Evolutionary conservation across 129 eudicot species (phyloP).

Genomic region (Heracleum sosnowskyi): DNA sequence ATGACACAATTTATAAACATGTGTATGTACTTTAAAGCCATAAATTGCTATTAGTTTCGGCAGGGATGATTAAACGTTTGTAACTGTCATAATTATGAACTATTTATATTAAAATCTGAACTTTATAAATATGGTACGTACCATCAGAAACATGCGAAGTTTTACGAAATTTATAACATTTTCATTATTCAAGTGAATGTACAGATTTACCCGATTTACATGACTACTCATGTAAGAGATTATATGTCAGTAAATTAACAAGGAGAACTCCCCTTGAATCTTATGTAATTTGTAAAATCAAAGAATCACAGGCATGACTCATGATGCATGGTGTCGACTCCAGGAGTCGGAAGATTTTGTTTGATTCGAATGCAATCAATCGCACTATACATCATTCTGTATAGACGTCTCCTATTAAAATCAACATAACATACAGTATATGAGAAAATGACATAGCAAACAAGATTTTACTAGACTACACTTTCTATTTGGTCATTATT

Average conservation of each 20-base stretch:
- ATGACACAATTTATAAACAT: background rate
- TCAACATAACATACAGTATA: background rate
- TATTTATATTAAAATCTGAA: too few species aligned
- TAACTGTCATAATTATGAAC: too few species aligned
- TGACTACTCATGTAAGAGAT: too few species aligned
- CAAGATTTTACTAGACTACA: background rate
- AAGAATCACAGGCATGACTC: background rate
- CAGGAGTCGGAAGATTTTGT: background rate
- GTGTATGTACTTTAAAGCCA: background rate
- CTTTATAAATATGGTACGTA: too few species aligned
- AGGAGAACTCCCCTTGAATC: background rate
- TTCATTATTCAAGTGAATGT: too few species aligned
- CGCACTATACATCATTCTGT: background rate
- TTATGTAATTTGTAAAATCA: too few species aligned
- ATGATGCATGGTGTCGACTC: background rate
- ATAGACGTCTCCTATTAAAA: background rate
- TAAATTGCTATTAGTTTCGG: too few species aligned
- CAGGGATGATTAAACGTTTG: too few species aligned
- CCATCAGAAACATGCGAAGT: too few species aligned
- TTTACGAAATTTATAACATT: too few species aligned
- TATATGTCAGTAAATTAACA: too few species aligned
- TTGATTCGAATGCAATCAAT: constrained; percentile 1
- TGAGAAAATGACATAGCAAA: background rate
- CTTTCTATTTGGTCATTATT: background rate
- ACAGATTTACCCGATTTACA: too few species aligned